These are phyloP conservation scores for Talaromyces ruber DNA, from an alignment of 495 filamentous ascomycete species.

Conservation along the genomic window DNA sequence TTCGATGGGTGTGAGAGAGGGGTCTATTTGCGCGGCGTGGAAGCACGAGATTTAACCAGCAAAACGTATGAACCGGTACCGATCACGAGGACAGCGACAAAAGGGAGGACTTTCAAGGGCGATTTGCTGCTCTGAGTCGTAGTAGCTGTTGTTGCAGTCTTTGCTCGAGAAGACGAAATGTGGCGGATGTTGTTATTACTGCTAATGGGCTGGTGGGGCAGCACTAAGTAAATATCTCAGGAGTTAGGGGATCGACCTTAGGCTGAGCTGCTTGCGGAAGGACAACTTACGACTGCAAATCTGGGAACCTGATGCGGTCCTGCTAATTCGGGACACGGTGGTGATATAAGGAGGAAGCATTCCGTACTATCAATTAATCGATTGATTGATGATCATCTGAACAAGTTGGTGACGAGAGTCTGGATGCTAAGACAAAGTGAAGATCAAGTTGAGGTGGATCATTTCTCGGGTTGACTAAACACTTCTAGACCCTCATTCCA, in stretches of 20 bases:
- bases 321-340: background rate
- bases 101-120: slow-evolving; percentile 57
- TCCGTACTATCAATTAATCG: background rate
- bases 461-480: background rate
- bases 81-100: slow-evolving; percentile 48
- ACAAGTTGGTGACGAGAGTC: background rate
- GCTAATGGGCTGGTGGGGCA: background rate
- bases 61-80: slow-evolving; percentile 53
- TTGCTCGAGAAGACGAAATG: slow-evolving; percentile 11
- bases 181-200: slow-evolving; percentile 2
- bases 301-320: background rate
- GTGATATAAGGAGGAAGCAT: background rate
- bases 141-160: slow-evolving; percentile 18
- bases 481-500: background rate
- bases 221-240: background rate
- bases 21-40: slow-evolving; percentile 11
- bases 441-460: background rate
- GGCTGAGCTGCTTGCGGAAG: background rate
- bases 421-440: background rate
- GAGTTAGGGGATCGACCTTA: background rate
- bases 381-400: too few relatives aligned
- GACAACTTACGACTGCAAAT: background rate
- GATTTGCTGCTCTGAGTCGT: slow-evolving; percentile 14
- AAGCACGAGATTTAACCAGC: slow-evolving; percentile 53
- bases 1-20: slow-evolving; percentile 8